Conservation (phyloP, 1,139 yeast genomes). For the Geotrichum klebahnii region DNA sequence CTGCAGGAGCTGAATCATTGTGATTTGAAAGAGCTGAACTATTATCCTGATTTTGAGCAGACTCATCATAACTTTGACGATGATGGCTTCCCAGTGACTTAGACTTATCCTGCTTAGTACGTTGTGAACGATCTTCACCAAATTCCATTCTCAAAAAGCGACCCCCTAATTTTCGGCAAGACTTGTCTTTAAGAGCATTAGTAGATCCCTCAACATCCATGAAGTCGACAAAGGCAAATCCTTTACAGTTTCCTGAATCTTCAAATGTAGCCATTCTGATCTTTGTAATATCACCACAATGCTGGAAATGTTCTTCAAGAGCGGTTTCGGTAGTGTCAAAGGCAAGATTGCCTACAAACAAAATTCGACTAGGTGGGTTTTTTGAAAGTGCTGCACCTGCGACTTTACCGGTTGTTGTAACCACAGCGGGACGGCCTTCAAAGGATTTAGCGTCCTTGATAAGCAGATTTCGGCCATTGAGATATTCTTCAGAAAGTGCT, state of each 20-base stretch:
- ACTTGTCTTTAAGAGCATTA: conserved; percentile 69
- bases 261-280: conserved; percentile 96
- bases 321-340: conserved; percentile 86
- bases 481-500: conserved; percentile 60
- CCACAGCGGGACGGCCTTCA: conserved; percentile 81
- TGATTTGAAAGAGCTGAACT: background rate
- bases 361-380: conserved; percentile 82
- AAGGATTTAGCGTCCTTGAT: conserved; percentile 77
- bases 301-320: conserved; percentile 69
- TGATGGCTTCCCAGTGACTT: conserved; percentile 30
- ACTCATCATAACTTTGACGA: background rate
- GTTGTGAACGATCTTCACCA: conserved; percentile 91
- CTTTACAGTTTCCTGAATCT: conserved; percentile 93
- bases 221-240: conserved; percentile 91
- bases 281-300: conserved; percentile 72
- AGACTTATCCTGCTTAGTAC: conserved; percentile 49
- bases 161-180: conserved; percentile 62
- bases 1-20: background rate
- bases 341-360: conserved; percentile 89
- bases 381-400: conserved; percentile 28
- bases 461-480: conserved; percentile 80
- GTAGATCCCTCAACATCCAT: conserved; percentile 76
- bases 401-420: conserved; percentile 26
- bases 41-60: no score
- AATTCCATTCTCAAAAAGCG: conserved; percentile 81